Evolutionary conservation across 2,329 filamentous ascomycete species (phyloP).

Genomic region (Fusarium goolgardi): DNA sequence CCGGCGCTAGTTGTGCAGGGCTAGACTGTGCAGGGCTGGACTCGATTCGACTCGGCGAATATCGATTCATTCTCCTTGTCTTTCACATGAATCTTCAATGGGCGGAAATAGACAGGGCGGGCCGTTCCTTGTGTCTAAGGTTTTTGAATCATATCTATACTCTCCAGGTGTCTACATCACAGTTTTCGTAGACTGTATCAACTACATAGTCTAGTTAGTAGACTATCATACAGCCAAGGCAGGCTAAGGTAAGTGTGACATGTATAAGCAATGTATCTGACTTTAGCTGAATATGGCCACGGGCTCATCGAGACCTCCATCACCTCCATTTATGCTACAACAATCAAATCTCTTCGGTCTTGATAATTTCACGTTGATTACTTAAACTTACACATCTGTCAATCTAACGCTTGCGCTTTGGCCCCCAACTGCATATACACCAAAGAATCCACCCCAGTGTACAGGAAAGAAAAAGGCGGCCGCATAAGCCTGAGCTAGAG

Average conservation of each 20-base stretch:
- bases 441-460: background rate
- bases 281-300: background rate
- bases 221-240: background rate
- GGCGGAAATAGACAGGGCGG: conserved; percentile 20
- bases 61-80: conserved; percentile 6
- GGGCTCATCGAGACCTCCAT: background rate
- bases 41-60: conserved; percentile 7
- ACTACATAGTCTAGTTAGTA: background rate
- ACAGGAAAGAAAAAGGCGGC: conserved; percentile 12
- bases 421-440: conserved; percentile 17
- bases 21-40: conserved; percentile 12
- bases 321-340: conserved; percentile 5
- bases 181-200: conserved; percentile 1
- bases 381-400: conserved; percentile 10
- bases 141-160: conserved; percentile 2
- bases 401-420: conserved; percentile 7
- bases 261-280: conserved; percentile 1
- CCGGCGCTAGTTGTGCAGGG: conserved; percentile 23
- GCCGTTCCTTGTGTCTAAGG: conserved; percentile 37
- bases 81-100: conserved; percentile 23
- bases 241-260: conserved; percentile 1
- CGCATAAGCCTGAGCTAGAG: conserved; percentile 11
- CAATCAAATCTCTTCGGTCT: conserved; percentile 2
- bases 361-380: conserved; percentile 13
- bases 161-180: conserved; percentile 6